These are phyloP conservation scores for Malus sieversii DNA, from an alignment of 306 rosid genomes.

Conservation along the genomic window DNA sequence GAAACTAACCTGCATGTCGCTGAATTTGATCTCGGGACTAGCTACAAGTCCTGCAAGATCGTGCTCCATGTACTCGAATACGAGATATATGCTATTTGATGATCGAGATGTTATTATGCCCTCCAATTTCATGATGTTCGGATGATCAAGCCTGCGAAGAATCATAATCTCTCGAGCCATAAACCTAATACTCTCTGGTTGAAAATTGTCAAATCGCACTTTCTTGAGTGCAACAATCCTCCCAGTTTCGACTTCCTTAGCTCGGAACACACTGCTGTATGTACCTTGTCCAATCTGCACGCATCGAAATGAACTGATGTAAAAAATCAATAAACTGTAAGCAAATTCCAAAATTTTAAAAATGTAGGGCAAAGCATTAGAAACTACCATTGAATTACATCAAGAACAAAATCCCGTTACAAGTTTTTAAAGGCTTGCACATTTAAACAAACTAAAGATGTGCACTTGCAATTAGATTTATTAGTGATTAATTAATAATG, in stretches of 20 bases:
- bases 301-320: neutral
- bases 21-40: constrained; percentile 55
- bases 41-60: constrained; percentile 96
- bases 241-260: constrained; percentile 78
- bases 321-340: neutral
- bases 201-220: constrained; percentile 85
- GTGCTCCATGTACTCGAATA: constrained; percentile 98
- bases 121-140: constrained; percentile 88
- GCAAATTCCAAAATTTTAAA: neutral
- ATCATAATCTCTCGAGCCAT: constrained; percentile 93
- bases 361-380: neutral
- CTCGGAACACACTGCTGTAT: constrained; percentile 91
- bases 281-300: constrained; percentile 96
- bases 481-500: no score
- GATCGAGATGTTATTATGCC: constrained; percentile 71
- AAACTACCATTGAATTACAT: neutral
- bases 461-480: neutral
- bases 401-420: neutral
- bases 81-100: constrained; percentile 86
- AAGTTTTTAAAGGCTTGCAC: neutral
- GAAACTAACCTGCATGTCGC: constrained; percentile 60
- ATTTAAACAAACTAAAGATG: neutral
- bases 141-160: constrained; percentile 89
- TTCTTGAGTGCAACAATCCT: constrained; percentile 84
- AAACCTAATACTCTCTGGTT: constrained; percentile 86